phyloP scores from a whole-genome alignment of 2,329 filamentous ascomycete genomes.

The Camptophora hylomeconis region DNA sequence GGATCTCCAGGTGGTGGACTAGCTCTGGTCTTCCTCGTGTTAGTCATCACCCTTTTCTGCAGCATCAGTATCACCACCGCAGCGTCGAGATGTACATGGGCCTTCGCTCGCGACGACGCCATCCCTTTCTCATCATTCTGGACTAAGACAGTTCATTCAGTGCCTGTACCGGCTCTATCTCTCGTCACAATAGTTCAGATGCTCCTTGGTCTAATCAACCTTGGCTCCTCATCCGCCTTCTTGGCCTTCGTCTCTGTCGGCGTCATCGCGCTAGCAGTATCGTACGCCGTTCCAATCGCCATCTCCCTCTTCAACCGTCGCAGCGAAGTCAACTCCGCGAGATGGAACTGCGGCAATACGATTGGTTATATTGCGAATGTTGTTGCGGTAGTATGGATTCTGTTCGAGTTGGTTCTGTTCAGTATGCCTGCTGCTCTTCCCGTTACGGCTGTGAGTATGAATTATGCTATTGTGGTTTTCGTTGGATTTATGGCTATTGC shows the following conservation, averaged over 20 bases:
- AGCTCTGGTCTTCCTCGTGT: conserved; percentile 36
- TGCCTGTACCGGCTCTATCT: conserved; percentile 20
- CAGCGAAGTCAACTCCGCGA: conserved; percentile 34
- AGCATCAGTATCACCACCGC: conserved; percentile 40
- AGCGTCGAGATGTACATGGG: conserved; percentile 31
- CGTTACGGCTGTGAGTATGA: conserved; percentile 40
- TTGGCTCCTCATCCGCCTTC: conserved; percentile 18
- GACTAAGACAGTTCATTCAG: conserved; percentile 15
- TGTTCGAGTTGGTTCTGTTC: conserved; percentile 41
- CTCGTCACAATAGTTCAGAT: conserved; percentile 10
- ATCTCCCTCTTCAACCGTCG: conserved; percentile 37
- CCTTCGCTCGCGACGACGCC: conserved; percentile 31
- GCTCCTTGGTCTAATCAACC: conserved; percentile 16
- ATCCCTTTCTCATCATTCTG: conserved; percentile 23
- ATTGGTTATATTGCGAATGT: conserved; percentile 35
- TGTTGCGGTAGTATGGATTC: conserved; percentile 38
- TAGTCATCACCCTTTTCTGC: conserved; percentile 40
- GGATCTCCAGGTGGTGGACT: conserved; percentile 35
- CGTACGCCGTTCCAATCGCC: conserved; percentile 12
- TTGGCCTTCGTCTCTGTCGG: conserved; percentile 13
- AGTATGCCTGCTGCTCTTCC: conserved; percentile 41
- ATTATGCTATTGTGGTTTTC: conserved; percentile 47
- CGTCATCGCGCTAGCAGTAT: conserved; percentile 13
- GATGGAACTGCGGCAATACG: conserved; percentile 33
- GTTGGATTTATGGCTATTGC: conserved; percentile 40